Base-by-base conservation (phyloP, 352 stramenopile species). In the Pythium folliculosum region DNA sequence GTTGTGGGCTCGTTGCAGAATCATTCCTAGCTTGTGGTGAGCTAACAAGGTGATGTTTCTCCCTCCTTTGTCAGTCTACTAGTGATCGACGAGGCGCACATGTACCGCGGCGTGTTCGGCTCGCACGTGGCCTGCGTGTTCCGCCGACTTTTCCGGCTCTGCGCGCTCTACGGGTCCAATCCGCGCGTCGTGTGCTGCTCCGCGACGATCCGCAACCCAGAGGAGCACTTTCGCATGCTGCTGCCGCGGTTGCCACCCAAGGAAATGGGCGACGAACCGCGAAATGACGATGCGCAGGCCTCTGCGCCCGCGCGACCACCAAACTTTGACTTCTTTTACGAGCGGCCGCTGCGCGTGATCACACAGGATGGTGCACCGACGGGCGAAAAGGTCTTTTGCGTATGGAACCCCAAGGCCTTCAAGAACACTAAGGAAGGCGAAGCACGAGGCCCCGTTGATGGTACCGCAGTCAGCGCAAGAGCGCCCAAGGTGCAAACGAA, bases 121-220 rank as follows among this genome's bases (percentile, higher is more conserved):
- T 88, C 86, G 4, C 88, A 96, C 50, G 82, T 94, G 19, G 83
- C 93, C 14, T 86, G 82, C 30, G 91, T 98, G 5, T 85, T 98
- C n/a, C 88, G 91, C 2, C 86, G 95, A 7, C 71, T 98, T 21
- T 90, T 96, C 69, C 90, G 95, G 0, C 70, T 98, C 1, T 97
- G 88, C 57, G 82, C 86, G 5, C 64, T 94, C 8, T 94, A 97
- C 22, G 83, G 88, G 9, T 79, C 81, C 13, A 86, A 84, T 30
- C 89, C 86, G 8, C 89, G 94, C 54, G 97, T 99, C 49, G 85
- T 99, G 19, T 96, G 80, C 70, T 99, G 96, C 67, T 99, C 96
- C 3, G 97, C 97, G 30, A 99, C 97, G 6, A 97, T 99, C 67
- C 72, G 83, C 17, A 97, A 98, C 67, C 95, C 97, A 6, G 78